phyloP scores from a whole-genome alignment of 495 filamentous ascomycete species.

The Cladorrhinum samala region DNA sequence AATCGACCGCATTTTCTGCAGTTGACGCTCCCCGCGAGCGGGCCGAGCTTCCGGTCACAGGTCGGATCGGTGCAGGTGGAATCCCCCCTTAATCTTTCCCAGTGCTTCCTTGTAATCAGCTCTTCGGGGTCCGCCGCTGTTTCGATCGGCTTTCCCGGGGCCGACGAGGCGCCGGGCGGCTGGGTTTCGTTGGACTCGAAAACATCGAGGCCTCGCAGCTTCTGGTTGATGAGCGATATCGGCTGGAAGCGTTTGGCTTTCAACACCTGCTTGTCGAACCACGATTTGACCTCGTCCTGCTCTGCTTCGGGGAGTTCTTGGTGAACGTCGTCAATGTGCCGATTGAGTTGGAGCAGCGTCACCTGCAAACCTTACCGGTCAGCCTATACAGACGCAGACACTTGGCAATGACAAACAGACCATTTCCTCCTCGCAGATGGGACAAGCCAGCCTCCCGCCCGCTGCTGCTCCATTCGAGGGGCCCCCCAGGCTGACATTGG shows the following conservation, averaged over 20 bases:
- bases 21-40: conserved; percentile 77
- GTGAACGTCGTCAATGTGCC: conserved; percentile 91
- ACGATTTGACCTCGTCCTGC: conserved; percentile 96
- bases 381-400: conserved; percentile 12
- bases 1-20: conserved; percentile 87
- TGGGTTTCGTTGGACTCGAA: conserved; percentile 85
- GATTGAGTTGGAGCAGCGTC: conserved; percentile 86
- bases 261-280: conserved; percentile 94
- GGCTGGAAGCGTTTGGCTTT: conserved; percentile 96
- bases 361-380: conserved; percentile 45
- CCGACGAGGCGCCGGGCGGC: conserved; percentile 18
- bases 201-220: conserved; percentile 92
- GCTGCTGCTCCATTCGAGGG: conserved; percentile 34
- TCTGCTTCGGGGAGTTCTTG: conserved; percentile 87
- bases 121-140: conserved; percentile 75
- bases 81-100: conserved; percentile 67
- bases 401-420: too few species aligned
- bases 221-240: conserved; percentile 78
- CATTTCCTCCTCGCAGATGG: conserved; percentile 98
- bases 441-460: conserved; percentile 65
- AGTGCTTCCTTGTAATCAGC: conserved; percentile 78
- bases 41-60: conserved; percentile 72
- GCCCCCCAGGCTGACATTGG: conserved; percentile 43
- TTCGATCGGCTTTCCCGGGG: conserved; percentile 25
- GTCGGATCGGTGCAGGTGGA: conserved; percentile 82